Conservation (phyloP, 805 yeast species). For the Aciculoconidium aculeatum region DNA sequence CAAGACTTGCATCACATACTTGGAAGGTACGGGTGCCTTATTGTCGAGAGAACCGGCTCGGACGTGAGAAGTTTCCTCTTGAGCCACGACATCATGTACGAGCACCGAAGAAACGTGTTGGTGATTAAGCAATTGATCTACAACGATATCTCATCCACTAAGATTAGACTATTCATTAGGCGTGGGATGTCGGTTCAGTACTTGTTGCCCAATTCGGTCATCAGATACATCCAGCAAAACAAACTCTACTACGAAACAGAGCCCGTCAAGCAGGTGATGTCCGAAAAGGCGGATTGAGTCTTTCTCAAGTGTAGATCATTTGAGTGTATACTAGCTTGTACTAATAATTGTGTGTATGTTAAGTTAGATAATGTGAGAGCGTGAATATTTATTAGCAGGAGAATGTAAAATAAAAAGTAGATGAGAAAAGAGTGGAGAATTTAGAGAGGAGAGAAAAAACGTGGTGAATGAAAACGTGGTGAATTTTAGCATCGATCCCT, state of each 20-base stretch:
- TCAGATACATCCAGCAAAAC: constrained; percentile 91
- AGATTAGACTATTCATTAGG: constrained; percentile 85
- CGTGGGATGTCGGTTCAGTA: constrained; percentile 97
- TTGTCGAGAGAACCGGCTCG: constrained; percentile 93
- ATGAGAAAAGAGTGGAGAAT: too few species aligned
- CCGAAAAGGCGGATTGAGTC: constrained; percentile 24
- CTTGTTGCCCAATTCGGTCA: constrained; percentile 87
- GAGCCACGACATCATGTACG: constrained; percentile 95
- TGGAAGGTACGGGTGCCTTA: constrained; percentile 93
- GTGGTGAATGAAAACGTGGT: too few species aligned
- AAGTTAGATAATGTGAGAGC: too few species aligned
- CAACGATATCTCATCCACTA: constrained; percentile 93
- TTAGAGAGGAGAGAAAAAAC: too few species aligned
- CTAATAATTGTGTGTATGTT: too few species aligned
- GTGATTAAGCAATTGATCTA: constrained; percentile 94
- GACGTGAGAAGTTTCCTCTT: constrained; percentile 90
- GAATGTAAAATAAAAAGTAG: too few species aligned
- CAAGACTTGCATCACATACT: constrained; percentile 89
- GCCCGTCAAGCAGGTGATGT: constrained; percentile 85
- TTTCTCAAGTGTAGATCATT: too few species aligned
- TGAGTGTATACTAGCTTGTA: too few species aligned
- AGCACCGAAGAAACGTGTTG: constrained; percentile 86
- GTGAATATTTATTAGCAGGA: too few species aligned
- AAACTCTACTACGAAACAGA: constrained; percentile 83
- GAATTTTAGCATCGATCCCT: too few species aligned